Evolutionary conservation across 768 basidiomycete species (phyloP), one percentile per base, ranked within the genome.

Genomic region (Boletus huronensis): DNA sequence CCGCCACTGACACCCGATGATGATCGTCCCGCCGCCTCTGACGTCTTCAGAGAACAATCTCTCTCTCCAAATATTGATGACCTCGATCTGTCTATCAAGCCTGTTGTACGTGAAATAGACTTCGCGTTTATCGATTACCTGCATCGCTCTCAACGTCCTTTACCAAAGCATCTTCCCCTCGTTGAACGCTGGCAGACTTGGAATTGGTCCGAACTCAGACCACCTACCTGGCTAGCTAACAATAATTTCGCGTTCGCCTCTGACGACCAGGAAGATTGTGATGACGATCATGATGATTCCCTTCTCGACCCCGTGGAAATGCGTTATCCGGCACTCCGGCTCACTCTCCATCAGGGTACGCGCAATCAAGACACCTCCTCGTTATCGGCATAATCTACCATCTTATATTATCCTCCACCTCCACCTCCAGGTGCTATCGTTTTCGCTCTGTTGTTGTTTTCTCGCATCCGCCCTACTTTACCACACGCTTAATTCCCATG

Each of bases 1-100:
- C 72, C 74, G 1, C 67, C 74, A 38, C 63, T 73, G 45, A 74
- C 75, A 0, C 71, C 72, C 41, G 71, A 76, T 55, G 66, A 72
- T 26, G 71, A 69, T 54, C 61, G 61, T 26, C 58, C 57, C 3
- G 8, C 36, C n/a, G 50, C 25, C 19, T 55, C 69, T 3, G 62
- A 55, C 29, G 45, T 66, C 29, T 59, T 71, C 41, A 54, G 53
- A 50, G 60, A 52, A 31, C 68, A 53, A 50, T 70, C 68, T 4
- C 61, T 63, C 26, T 62, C 64, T 5, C 63, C 62, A 14, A 63
- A 58, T 17, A 57, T 60, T 21, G 63, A 59, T 31, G 66, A 61
- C 41, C 54, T 60, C 49, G 60, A 59, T 48, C 50, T 54, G 28
- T 36, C 59, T 6, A 25, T 56, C 35, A 63, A 63, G 26, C 48